Evolutionary conservation across 768 basidiomycete species (phyloP).

Genomic region (Tricholoma saponaceum): DNA sequence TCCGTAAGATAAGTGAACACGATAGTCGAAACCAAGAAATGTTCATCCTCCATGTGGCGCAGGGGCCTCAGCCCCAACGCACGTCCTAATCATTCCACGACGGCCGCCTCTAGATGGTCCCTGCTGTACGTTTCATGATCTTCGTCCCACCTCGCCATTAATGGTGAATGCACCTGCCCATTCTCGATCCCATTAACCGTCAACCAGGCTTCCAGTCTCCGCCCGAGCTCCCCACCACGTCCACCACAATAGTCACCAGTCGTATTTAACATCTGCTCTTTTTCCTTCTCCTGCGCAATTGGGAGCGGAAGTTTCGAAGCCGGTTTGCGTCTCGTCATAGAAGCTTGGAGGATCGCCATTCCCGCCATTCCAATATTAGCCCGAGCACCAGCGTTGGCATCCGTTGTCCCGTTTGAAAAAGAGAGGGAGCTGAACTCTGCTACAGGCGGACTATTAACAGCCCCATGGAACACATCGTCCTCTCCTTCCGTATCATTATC

Average conservation of each 20-base stretch:
- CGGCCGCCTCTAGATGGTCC: background rate
- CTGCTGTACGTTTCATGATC: conserved; percentile 8
- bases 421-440: conserved; percentile 3
- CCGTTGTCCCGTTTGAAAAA: background rate
- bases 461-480: conserved; percentile 6
- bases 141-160: conserved; percentile 8
- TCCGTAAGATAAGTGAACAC: background rate
- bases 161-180: conserved; percentile 7
- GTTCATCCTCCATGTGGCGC: background rate
- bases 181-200: conserved; percentile 36
- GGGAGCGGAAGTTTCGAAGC: conserved; percentile 48
- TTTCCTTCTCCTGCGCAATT: conserved; percentile 57
- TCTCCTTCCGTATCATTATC: conserved; percentile 21
- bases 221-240: conserved; percentile 72
- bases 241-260: conserved; percentile 79
- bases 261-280: conserved; percentile 65
- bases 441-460: conserved; percentile 19
- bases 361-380: background rate
- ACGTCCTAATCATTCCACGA: background rate
- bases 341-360: conserved; percentile 15
- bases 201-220: conserved; percentile 74
- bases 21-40: background rate
- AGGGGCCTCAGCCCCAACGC: background rate
- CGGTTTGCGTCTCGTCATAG: conserved; percentile 28
- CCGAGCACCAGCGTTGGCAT: background rate